These are phyloP conservation scores for Stipa capillata DNA, from an alignment of 176 grass and related monocot genomes.

Conservation along the genomic window DNA sequence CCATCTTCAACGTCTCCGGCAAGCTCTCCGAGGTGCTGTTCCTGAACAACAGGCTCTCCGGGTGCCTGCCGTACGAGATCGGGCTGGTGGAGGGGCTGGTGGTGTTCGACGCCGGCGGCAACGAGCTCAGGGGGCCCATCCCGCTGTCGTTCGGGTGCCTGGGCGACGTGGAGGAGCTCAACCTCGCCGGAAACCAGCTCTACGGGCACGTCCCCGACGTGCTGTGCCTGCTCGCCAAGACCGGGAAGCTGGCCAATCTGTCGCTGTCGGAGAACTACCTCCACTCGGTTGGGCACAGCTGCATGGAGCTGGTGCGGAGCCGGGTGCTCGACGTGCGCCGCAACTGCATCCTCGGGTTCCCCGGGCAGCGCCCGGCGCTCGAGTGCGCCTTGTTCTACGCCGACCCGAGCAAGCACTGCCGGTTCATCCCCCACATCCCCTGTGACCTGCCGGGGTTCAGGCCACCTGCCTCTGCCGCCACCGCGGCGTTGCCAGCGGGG, in stretches of 20 bases:
- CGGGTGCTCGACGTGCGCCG: slow-evolving; percentile 51
- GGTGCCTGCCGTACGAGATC: slow-evolving; percentile 74
- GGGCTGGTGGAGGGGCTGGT: slow-evolving; percentile 42
- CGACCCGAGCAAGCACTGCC: slow-evolving; percentile 47
- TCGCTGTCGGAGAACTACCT: slow-evolving; percentile 79
- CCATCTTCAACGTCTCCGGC: slow-evolving; percentile 49
- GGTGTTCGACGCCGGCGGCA: slow-evolving; percentile 62
- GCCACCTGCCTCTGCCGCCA: neutral
- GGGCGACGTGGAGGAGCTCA: slow-evolving; percentile 38
- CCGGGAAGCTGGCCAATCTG: slow-evolving; percentile 50
- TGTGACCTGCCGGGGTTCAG: slow-evolving; percentile 39
- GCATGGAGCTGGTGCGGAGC: slow-evolving; percentile 40
- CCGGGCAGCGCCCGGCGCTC: slow-evolving; percentile 37
- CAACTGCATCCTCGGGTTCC: slow-evolving; percentile 70
- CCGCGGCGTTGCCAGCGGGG: neutral
- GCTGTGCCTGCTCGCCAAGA: slow-evolving; percentile 50
- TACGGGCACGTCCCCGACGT: slow-evolving; percentile 70
- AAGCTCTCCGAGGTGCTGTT: slow-evolving; percentile 66
- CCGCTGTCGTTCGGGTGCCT: slow-evolving; percentile 85
- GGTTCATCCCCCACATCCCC: slow-evolving; percentile 52
- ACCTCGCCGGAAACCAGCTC: slow-evolving; percentile 57
- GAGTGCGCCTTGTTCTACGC: slow-evolving; percentile 57
- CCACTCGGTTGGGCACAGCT: slow-evolving; percentile 45
- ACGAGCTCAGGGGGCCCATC: slow-evolving; percentile 53
- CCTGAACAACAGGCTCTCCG: slow-evolving; percentile 69